Base-by-base conservation (phyloP, 108 stramenopile genomes). In the Fistulifera solaris region DNA sequence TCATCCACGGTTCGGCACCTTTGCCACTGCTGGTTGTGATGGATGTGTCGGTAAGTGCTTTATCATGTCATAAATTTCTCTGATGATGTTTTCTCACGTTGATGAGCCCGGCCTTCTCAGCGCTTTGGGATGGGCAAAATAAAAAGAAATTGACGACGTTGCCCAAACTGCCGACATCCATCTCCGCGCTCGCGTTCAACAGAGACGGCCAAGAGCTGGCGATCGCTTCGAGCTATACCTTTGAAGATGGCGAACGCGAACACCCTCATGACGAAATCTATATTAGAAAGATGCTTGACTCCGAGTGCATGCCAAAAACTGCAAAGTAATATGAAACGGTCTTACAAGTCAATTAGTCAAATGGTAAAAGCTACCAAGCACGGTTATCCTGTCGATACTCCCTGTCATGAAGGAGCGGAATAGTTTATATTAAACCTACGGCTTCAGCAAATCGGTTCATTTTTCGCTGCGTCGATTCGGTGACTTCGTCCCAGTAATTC, bases 231-330 rank as follows among this genome's bases (percentile, higher is more conserved):
- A 85, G 83, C 26, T 98, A 98, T 72, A 96, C 96, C 7, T 96
- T 89, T 63, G 97, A 98, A 81, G 89, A 95, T 56, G 97, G 97
- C n/a, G 96, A 96, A 54, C 76, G 86, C 46, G 92, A 94, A 64
- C 86, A 89, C 70, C 92, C 92, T 0, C 59, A 78, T 43, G 92
- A 94, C 58, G 87, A 94, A 67, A 73, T 94, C 61, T 89, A 74
- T 66, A 70, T 94, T 26, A 81, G 88, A 18, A 49, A 57, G 10
- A 72, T 89, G 52, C 57, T 83, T 57, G 83, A 85, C 24, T 60
- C 70, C 31, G 92, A 94, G 42, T 66, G 66, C 28, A 49, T 41
- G 40, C 72, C 75, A 26, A 79, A 77, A 51, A 13, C 31, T 6
- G 31, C 31, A 6, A 35, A 35, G 31, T 35, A 35, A 35, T 35